Conservation (phyloP, 2,329 filamentous ascomycete genomes). For the Aspergillus novofumigatus region DNA sequence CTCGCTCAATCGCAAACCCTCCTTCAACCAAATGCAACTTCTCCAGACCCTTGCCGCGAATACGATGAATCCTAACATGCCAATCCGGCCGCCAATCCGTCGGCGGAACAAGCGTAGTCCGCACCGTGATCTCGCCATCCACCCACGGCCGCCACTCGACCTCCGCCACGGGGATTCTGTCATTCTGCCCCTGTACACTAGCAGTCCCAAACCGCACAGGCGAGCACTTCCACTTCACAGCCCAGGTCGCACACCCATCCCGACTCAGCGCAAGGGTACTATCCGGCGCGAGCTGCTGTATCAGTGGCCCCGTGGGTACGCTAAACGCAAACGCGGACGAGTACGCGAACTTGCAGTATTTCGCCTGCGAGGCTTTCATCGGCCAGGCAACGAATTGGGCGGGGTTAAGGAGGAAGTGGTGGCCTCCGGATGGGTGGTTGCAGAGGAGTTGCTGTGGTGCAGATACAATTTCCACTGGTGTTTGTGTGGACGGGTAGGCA, state of each 20-base stretch:
- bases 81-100: slow-evolving; percentile 27
- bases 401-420: slow-evolving; percentile 16
- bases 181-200: background rate
- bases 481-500: background rate
- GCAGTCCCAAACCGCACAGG: background rate
- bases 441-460: slow-evolving; percentile 10
- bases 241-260: slow-evolving; percentile 2
- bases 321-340: slow-evolving; percentile 46
- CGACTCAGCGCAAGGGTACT: slow-evolving; percentile 4
- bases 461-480: background rate
- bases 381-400: slow-evolving; percentile 15
- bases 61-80: slow-evolving; percentile 28
- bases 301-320: slow-evolving; percentile 31
- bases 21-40: slow-evolving; percentile 5
- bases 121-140: slow-evolving; percentile 12
- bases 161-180: background rate
- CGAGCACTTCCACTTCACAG: slow-evolving; percentile 4
- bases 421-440: slow-evolving; percentile 6
- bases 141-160: slow-evolving; percentile 4
- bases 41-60: slow-evolving; percentile 1
- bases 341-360: slow-evolving; percentile 48
- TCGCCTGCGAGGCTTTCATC: slow-evolving; percentile 29
- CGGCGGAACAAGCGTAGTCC: slow-evolving; percentile 28
- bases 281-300: slow-evolving; percentile 12
- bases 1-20: slow-evolving; percentile 3